These are phyloP conservation scores for Aspergillus sparsus DNA, from an alignment of 495 filamentous ascomycete genomes.

Conservation along the genomic window DNA sequence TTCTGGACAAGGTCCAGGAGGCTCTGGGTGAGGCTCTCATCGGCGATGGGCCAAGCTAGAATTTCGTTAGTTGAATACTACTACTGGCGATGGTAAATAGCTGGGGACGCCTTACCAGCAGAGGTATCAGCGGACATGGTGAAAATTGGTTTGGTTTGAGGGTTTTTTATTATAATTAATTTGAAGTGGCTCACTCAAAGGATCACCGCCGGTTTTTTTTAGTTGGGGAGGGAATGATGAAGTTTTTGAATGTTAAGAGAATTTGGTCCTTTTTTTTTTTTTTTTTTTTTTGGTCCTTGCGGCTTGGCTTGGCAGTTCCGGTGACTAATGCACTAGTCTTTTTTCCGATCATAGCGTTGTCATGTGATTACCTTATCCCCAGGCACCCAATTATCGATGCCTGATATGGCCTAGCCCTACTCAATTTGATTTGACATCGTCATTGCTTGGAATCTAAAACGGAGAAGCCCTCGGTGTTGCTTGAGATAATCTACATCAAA, in stretches of 20 bases:
- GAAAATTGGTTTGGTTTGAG: constrained; percentile 7
- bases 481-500: too few species aligned
- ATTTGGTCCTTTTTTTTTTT: constrained; percentile 12
- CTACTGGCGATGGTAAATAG: not conserved
- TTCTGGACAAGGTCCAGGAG: constrained; percentile 89
- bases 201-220: constrained; percentile 18
- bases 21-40: constrained; percentile 73
- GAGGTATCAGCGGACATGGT: constrained; percentile 45
- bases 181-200: constrained; percentile 16
- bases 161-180: not conserved
- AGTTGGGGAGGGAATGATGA: not conserved
- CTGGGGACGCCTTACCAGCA: constrained; percentile 32
- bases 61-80: constrained; percentile 18
- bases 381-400: not conserved
- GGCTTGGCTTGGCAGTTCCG: not conserved
- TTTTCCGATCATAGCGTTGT: not conserved
- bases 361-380: not conserved
- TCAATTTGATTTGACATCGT: not conserved
- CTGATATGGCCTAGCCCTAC: not conserved
- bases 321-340: not conserved
- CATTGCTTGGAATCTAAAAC: too few species aligned
- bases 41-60: constrained; percentile 87
- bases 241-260: not conserved
- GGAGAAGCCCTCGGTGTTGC: too few species aligned
- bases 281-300: not conserved